These are phyloP conservation scores for Solanum sitiens DNA, from an alignment of 257 asterid genomes.

Conservation along the genomic window DNA sequence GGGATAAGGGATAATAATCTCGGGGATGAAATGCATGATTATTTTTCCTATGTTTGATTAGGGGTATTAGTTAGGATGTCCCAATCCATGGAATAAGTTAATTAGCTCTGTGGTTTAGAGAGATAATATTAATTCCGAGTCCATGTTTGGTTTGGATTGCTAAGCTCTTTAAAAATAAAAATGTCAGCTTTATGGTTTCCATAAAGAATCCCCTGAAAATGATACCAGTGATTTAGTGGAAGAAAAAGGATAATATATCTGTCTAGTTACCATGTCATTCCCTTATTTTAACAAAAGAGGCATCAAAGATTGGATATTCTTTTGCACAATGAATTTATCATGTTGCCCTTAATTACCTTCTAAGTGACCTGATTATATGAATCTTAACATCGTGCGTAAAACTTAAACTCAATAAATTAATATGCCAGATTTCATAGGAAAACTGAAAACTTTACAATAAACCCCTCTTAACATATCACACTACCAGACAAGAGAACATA, in stretches of 20 bases:
- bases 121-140: background rate
- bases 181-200: background rate
- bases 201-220: background rate
- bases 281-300: background rate
- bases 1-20: background rate
- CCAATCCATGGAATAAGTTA: background rate
- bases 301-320: background rate
- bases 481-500: background rate
- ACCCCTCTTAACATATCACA: background rate
- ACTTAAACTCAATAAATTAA: background rate
- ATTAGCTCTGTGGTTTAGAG: background rate
- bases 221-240: background rate
- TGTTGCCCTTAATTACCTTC: background rate
- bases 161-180: background rate
- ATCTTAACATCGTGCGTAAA: background rate
- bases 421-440: background rate
- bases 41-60: background rate
- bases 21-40: background rate
- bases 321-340: background rate
- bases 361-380: background rate
- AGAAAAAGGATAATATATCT: background rate
- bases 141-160: background rate
- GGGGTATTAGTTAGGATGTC: background rate
- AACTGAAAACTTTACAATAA: background rate
- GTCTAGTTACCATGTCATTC: background rate